phyloP scores from a whole-genome alignment of 192 early-diverging fungal genomes.

The Pilaira anomala region DNA sequence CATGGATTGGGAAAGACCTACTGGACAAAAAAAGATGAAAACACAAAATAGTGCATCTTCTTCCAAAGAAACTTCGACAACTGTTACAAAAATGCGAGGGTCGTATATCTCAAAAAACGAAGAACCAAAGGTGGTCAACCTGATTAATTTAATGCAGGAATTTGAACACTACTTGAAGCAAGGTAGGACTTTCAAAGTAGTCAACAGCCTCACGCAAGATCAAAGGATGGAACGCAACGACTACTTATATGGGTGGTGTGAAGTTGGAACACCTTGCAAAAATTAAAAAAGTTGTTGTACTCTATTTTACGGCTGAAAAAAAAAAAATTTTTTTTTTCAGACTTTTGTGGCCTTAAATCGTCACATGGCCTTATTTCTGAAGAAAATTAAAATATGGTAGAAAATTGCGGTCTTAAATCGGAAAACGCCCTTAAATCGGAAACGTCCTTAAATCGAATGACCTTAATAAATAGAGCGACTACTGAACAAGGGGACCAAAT shows the following conservation, averaged over 20 bases:
- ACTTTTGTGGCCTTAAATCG: too few species aligned
- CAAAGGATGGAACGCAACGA: conserved; percentile 1
- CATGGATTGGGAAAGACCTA: conserved; percentile 1
- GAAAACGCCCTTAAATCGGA: too few species aligned
- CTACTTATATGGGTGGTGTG: neutral
- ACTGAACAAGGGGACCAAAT: too few species aligned
- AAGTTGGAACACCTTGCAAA: too few species aligned
- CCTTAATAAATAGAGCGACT: too few species aligned
- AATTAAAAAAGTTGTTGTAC: too few species aligned
- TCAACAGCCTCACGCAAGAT: conserved; percentile 4
- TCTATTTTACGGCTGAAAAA: too few species aligned
- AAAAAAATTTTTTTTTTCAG: too few species aligned
- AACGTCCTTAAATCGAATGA: too few species aligned
- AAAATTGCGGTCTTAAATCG: too few species aligned
- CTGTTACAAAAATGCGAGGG: neutral
- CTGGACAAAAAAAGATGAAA: neutral
- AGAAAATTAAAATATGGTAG: too few species aligned
- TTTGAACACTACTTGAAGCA: neutral
- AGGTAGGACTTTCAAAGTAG: conserved; percentile 5
- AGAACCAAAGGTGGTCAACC: conserved; percentile 3
- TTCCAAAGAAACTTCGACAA: conserved; percentile 1
- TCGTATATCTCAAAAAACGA: neutral
- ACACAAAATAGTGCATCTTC: neutral
- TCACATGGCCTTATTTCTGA: too few species aligned
- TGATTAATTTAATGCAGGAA: conserved; percentile 6